Percentiles rank a stretch among this genome's conserved stretches.
phyloP scores from a whole-genome alignment of 2,329 filamentous ascomycete genomes.

The Cryphonectria naterciae region DNA sequence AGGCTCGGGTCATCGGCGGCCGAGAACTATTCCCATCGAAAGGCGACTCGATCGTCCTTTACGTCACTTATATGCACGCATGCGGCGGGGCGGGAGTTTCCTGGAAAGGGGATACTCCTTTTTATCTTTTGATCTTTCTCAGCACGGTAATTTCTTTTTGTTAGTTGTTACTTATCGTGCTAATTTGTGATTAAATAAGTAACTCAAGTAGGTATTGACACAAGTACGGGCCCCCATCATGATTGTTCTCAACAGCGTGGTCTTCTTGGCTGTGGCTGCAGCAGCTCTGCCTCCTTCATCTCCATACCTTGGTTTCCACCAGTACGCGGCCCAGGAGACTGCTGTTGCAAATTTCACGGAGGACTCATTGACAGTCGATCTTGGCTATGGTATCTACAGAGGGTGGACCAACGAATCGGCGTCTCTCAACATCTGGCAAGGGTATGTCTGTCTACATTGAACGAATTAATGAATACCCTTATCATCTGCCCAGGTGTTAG shows the following conservation, averaged over 20 bases:
- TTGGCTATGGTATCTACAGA: not conserved
- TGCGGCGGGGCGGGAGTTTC: not conserved
- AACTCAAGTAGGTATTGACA: too few relatives aligned
- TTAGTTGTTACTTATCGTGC: not conserved
- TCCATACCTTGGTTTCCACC: not conserved
- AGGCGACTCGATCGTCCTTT: not conserved
- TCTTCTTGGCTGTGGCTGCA: not conserved
- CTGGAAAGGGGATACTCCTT: not conserved
- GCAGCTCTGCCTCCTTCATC: not conserved
- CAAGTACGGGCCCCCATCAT: not conserved
- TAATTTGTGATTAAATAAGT: too few relatives aligned
- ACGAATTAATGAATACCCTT: not conserved
- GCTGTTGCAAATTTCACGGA: not conserved
- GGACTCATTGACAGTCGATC: not conserved
- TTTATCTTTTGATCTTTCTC: not conserved
- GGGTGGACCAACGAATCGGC: conserved; percentile 1
- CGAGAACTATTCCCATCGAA: not conserved
- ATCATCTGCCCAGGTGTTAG: not conserved
- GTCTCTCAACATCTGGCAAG: conserved; percentile 1
- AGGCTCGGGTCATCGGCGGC: not conserved
- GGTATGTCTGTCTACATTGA: not conserved
- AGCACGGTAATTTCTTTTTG: not conserved
- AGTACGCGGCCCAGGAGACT: not conserved
- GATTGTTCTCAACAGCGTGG: not conserved
- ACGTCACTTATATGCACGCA: not conserved